Percentiles rank a stretch among this genome's conserved stretches.
These are phyloP conservation scores for Fusarium continuum DNA, from an alignment of 2,329 filamentous ascomycete species.

Conservation along the genomic window DNA sequence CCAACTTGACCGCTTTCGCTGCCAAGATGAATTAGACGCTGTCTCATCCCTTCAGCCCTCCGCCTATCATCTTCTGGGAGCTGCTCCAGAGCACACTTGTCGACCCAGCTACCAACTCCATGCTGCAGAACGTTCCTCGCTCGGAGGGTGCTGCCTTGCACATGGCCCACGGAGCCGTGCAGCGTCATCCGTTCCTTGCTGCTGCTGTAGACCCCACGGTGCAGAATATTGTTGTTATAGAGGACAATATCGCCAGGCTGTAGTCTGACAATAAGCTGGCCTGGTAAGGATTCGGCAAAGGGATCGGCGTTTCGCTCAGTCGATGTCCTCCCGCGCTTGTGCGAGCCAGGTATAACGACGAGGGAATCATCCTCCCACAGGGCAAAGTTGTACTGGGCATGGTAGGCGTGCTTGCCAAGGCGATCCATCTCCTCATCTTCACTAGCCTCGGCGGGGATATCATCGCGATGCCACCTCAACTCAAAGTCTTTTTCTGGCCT, in stretches of 20 bases:
- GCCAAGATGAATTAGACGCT: constrained; percentile 69
- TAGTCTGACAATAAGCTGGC: constrained; percentile 72
- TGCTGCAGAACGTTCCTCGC: constrained; percentile 81
- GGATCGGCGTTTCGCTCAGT: constrained; percentile 73
- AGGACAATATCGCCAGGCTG: constrained; percentile 82
- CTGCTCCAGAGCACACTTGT: constrained; percentile 62
- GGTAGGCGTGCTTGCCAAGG: constrained; percentile 69
- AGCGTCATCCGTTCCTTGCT: constrained; percentile 72
- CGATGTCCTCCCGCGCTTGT: constrained; percentile 74
- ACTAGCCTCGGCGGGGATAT: constrained; percentile 73
- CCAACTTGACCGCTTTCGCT: constrained; percentile 68
- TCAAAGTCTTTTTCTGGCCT: constrained; percentile 76
- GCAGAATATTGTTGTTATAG: constrained; percentile 90
- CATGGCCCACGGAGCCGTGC: constrained; percentile 76
- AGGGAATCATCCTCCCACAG: constrained; percentile 78
- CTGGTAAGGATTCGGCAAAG: constrained; percentile 68
- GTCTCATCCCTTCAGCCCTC: constrained; percentile 71
- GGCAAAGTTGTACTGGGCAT: constrained; percentile 89
- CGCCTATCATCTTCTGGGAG: constrained; percentile 55
- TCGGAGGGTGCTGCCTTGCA: constrained; percentile 61
- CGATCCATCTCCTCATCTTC: constrained; percentile 72
- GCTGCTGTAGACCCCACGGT: constrained; percentile 72
- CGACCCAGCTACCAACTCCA: constrained; percentile 74
- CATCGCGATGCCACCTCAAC: constrained; percentile 87
- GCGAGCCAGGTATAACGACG: constrained; percentile 80